Conservation (phyloP, 1,284 basidiomycete species). For the Sporisorium reilianum region DNA sequence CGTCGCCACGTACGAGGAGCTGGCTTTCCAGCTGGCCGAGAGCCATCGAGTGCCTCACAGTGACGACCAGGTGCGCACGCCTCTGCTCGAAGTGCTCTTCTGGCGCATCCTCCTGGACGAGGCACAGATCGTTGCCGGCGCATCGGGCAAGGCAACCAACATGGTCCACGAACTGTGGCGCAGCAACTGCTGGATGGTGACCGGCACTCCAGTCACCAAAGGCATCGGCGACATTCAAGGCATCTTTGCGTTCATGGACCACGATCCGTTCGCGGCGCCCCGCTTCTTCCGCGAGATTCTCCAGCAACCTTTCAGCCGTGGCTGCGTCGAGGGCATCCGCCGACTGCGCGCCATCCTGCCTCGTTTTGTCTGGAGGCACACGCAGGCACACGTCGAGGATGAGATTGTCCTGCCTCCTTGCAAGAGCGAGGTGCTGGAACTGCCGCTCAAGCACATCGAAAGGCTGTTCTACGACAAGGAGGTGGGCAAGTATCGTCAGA, state of each 20-base stretch:
- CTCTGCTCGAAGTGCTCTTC: constrained; percentile 54
- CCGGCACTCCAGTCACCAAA: constrained; percentile 51
- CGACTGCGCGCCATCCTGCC: constrained; percentile 40
- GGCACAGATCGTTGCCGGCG: constrained; percentile 51
- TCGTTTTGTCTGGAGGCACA: constrained; percentile 55
- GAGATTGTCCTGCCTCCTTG: constrained; percentile 48
- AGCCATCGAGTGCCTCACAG: constrained; percentile 26
- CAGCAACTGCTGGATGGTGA: constrained; percentile 57
- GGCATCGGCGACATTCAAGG: constrained; percentile 52
- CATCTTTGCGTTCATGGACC: constrained; percentile 54
- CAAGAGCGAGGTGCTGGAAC: constrained; percentile 41
- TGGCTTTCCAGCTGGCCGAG: constrained; percentile 43
- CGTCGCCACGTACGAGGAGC: constrained; percentile 56
- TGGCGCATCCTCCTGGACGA: constrained; percentile 57
- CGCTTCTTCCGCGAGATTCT: constrained; percentile 50
- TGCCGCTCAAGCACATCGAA: constrained; percentile 50
- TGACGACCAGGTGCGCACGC: constrained; percentile 26
- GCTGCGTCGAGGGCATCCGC: constrained; percentile 48
- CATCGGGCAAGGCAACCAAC: constrained; percentile 42
- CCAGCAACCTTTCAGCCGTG: constrained; percentile 41
- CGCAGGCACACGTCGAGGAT: constrained; percentile 49
- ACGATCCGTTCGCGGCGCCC: constrained; percentile 44
- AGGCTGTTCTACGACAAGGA: constrained; percentile 57
- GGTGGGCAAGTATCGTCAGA: constrained; percentile 31
- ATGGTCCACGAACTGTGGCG: constrained; percentile 57